phyloP scores from a whole-genome alignment of 2,329 filamentous ascomycete species.

The Chaetomium sp. region DNA sequence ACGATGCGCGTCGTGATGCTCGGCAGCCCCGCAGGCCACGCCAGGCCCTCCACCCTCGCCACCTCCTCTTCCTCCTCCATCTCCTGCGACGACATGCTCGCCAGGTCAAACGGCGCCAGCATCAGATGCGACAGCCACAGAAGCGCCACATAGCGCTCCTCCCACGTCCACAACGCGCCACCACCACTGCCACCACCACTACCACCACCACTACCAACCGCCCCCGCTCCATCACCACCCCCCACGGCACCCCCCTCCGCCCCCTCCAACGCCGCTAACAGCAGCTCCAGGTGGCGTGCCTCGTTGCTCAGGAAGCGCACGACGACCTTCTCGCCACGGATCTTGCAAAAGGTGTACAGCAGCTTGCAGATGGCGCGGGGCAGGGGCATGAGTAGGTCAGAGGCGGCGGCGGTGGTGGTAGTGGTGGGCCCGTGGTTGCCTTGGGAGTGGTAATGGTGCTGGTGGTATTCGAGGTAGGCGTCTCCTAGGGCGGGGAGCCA shows the following conservation, averaged over 20 bases:
- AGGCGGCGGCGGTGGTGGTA: constrained; percentile 3
- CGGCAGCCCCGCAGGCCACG: constrained; percentile 64
- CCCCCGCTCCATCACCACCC: not conserved
- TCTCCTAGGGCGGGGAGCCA: constrained; percentile 75
- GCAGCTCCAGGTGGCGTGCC: constrained; percentile 76
- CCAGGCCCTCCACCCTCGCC: constrained; percentile 44
- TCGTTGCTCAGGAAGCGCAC: constrained; percentile 90
- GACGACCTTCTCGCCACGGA: constrained; percentile 90
- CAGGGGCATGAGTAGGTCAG: constrained; percentile 55
- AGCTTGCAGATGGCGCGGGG: constrained; percentile 74
- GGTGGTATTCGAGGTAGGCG: constrained; percentile 71
- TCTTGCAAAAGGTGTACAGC: constrained; percentile 90
- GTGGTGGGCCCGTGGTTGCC: not conserved
- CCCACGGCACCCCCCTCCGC: constrained; percentile 42
- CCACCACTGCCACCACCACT: not conserved
- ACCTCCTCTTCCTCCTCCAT: constrained; percentile 45
- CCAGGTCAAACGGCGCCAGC: constrained; percentile 85
- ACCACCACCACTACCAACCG: not conserved
- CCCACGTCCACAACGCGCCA: constrained; percentile 65
- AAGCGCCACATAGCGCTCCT: constrained; percentile 83
- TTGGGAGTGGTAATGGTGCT: constrained; percentile 12
- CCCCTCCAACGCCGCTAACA: constrained; percentile 74
- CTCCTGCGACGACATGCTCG: constrained; percentile 72
- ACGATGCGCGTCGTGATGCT: constrained; percentile 71
- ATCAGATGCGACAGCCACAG: constrained; percentile 85